These are phyloP conservation scores for Phytopythium mirpurense DNA, from an alignment of 352 stramenopile genomes.

Conservation along the genomic window DNA sequence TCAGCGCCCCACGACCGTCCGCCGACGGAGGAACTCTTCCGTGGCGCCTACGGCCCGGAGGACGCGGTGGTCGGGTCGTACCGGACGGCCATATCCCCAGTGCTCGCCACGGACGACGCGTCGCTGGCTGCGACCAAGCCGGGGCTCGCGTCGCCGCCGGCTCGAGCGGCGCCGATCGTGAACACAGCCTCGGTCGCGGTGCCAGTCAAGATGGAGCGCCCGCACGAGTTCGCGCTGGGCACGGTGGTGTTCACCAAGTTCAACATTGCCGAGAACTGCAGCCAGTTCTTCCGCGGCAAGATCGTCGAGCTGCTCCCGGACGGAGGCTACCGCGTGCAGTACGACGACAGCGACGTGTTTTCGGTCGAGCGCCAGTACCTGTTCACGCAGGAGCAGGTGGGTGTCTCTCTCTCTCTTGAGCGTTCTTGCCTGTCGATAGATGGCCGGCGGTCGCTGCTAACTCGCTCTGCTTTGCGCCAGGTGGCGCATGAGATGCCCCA, in stretches of 20 bases:
- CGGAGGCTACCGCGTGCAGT: conserved; percentile 39
- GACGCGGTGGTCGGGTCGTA: conserved; percentile 16
- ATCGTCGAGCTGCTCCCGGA: conserved; percentile 36
- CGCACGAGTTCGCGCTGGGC: conserved; percentile 29
- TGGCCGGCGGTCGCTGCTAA: neutral
- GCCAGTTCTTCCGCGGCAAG: conserved; percentile 38
- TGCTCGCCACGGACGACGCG: conserved; percentile 14
- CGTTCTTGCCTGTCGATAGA: neutral
- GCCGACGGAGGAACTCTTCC: conserved; percentile 6
- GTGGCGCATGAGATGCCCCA: neutral
- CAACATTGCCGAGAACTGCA: conserved; percentile 22
- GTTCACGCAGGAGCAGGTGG: conserved; percentile 46
- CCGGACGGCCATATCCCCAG: conserved; percentile 22
- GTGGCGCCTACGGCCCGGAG: neutral
- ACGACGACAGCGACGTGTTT: conserved; percentile 56
- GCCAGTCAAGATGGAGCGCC: conserved; percentile 1
- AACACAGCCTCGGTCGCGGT: conserved; percentile 1
- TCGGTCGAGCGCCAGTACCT: conserved; percentile 31
- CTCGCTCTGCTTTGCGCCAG: neutral
- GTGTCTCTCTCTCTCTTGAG: neutral
- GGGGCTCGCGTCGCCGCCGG: neutral
- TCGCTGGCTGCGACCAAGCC: neutral
- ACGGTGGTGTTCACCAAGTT: conserved; percentile 41
- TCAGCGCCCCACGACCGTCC: too few species aligned
- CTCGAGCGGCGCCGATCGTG: neutral